A percentile compares a stretch with the other conserved stretches of the same genome.
These are phyloP conservation scores for Sugiyamaella novakii DNA, from an alignment of 1,139 yeast species.

Conservation along the genomic window DNA sequence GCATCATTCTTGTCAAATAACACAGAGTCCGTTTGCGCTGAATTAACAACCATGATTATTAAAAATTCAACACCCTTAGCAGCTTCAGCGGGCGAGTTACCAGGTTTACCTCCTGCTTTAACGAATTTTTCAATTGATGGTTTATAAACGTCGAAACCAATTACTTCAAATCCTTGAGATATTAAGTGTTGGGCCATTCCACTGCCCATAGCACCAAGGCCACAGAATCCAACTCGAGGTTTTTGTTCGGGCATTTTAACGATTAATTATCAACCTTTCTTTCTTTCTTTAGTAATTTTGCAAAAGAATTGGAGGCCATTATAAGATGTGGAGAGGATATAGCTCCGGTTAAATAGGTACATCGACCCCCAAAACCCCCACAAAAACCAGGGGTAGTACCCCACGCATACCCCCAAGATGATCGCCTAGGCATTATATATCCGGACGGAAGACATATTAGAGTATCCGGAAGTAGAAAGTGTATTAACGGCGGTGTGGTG, in stretches of 20 bases:
- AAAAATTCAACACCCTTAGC: slow-evolving; percentile 20
- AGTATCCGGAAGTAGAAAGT: neutral
- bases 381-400: slow-evolving; percentile 10
- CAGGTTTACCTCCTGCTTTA: slow-evolving; percentile 19
- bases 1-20: slow-evolving; percentile 16
- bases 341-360: slow-evolving; percentile 8
- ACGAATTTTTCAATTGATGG: slow-evolving; percentile 22
- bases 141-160: slow-evolving; percentile 21
- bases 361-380: slow-evolving; percentile 3
- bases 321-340: neutral
- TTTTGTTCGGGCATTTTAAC: neutral
- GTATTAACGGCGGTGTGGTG: no score
- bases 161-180: slow-evolving; percentile 16
- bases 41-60: slow-evolving; percentile 23
- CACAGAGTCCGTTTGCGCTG: slow-evolving; percentile 20
- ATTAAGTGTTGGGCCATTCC: slow-evolving; percentile 22
- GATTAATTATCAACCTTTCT: no score
- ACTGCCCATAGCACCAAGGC: slow-evolving; percentile 25
- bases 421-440: neutral
- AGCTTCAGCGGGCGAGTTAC: slow-evolving; percentile 19
- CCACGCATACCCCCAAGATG: slow-evolving; percentile 1
- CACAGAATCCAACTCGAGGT: slow-evolving; percentile 19
- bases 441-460: slow-evolving; percentile 4
- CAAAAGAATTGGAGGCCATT: neutral
- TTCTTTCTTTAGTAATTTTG: no score